phyloP scores from a whole-genome alignment of 805 yeast species.

The Lachancea cidri region DNA sequence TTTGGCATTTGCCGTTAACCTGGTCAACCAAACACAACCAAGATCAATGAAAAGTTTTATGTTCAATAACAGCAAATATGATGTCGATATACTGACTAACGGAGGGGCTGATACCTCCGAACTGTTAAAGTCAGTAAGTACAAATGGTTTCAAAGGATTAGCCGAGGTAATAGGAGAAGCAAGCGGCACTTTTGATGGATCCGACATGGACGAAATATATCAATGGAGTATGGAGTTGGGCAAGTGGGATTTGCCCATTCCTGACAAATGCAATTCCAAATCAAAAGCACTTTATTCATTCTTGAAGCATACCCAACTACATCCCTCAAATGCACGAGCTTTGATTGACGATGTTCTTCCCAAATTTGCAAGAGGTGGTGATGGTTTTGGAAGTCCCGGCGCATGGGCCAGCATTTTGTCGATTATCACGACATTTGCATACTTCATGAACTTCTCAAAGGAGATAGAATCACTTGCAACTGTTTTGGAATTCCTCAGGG shows the following conservation, averaged over 20 bases:
- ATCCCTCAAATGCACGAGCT: constrained; percentile 7
- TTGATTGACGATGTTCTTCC: constrained; percentile 1
- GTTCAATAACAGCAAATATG: constrained; percentile 54
- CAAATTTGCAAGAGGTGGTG: constrained; percentile 5
- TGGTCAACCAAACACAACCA: constrained; percentile 32
- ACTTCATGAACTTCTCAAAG: constrained; percentile 2
- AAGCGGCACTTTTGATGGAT: constrained; percentile 2
- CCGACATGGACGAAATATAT: constrained; percentile 32
- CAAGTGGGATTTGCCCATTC: constrained; percentile 67
- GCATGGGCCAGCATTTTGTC: constrained; percentile 21
- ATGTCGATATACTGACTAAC: constrained; percentile 20
- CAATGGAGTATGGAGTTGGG: constrained; percentile 73
- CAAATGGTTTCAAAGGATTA: constrained; percentile 54
- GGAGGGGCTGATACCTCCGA: constrained; percentile 3
- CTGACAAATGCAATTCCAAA: constrained; percentile 34
- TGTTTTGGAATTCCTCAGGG: constrained; percentile 2
- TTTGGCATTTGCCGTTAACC: constrained; percentile 45
- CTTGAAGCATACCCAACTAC: constrained; percentile 43
- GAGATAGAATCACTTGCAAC: neutral
- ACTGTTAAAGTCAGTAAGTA: constrained; percentile 38
- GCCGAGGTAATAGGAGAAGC: constrained; percentile 41
- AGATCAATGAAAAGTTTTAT: constrained; percentile 41
- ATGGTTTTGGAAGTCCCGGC: constrained; percentile 8
- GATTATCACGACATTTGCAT: constrained; percentile 13
- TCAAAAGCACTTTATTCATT: constrained; percentile 48